Conservation (phyloP, 768 basidiomycete genomes). For the Hysterangium stoloniferum region DNA sequence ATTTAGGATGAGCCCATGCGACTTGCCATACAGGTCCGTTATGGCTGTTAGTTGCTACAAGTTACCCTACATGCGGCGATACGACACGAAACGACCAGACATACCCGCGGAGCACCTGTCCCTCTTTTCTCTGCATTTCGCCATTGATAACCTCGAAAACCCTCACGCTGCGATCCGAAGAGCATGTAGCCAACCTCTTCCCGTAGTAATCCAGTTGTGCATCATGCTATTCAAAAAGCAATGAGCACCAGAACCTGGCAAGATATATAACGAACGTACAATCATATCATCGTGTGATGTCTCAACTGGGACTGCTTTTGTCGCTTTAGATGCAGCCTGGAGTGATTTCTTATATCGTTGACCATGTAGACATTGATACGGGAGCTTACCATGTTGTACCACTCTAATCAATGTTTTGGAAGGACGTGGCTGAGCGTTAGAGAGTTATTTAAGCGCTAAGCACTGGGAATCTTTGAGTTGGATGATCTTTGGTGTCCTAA, state of each 20-base stretch:
- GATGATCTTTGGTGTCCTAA: too few relatives aligned
- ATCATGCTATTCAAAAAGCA: conserved; percentile 72
- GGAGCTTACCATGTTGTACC: too few relatives aligned
- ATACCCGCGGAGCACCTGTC: conserved; percentile 75
- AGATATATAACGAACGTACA: conserved; percentile 39
- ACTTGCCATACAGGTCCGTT: conserved; percentile 98
- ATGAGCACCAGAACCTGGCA: background rate
- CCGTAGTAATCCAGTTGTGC: conserved; percentile 98
- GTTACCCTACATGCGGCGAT: too few relatives aligned
- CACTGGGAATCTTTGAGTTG: too few relatives aligned
- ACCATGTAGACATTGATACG: too few relatives aligned
- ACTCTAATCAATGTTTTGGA: too few relatives aligned
- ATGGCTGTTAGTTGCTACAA: conserved; percentile 58
- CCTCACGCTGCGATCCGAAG: conserved; percentile 90
- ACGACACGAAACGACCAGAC: background rate
- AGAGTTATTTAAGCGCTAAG: too few relatives aligned
- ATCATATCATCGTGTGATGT: conserved; percentile 99
- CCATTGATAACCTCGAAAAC: conserved; percentile 93
- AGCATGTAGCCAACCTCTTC: conserved; percentile 93
- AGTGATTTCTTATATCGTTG: too few relatives aligned
- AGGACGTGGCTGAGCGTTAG: too few relatives aligned
- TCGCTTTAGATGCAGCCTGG: conserved; percentile 1
- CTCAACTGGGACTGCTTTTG: conserved; percentile 77
- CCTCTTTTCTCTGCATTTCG: conserved; percentile 54
- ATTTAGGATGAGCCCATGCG: conserved; percentile 97